These are phyloP conservation scores for Daedaleopsis nitida DNA, from an alignment of 768 basidiomycete species.

Conservation along the genomic window DNA sequence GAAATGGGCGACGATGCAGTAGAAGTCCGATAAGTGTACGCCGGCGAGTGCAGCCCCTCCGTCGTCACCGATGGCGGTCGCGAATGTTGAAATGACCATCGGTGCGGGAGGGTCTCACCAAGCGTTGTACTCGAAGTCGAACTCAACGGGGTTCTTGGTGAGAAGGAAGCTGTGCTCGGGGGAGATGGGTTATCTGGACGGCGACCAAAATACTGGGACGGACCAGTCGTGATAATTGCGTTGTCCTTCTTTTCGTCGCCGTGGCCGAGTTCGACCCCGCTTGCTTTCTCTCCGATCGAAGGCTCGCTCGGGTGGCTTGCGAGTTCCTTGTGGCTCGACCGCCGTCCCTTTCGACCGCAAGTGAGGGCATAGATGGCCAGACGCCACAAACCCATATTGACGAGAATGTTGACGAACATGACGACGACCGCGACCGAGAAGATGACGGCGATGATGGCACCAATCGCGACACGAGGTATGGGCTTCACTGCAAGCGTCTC, in stretches of 20 bases:
- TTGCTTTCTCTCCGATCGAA: slow-evolving; percentile 24
- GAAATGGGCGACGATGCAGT: slow-evolving; percentile 16
- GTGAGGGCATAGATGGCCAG: slow-evolving; percentile 19
- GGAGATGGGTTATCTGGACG: slow-evolving; percentile 31
- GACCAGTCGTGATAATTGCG: slow-evolving; percentile 16
- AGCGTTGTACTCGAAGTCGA: slow-evolving; percentile 27
- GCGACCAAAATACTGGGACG: slow-evolving; percentile 21
- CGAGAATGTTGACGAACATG: slow-evolving; percentile 59
- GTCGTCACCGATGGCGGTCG: slow-evolving; percentile 29
- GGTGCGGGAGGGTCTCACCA: slow-evolving; percentile 29
- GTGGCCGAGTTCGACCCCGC: background rate
- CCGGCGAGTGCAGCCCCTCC: slow-evolving; percentile 17
- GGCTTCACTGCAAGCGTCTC: slow-evolving; percentile 61
- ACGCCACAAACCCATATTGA: slow-evolving; percentile 29
- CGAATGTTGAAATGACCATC: slow-evolving; percentile 34
- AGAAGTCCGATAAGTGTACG: slow-evolving; percentile 16
- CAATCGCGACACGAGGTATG: slow-evolving; percentile 83
- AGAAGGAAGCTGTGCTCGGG: slow-evolving; percentile 20
- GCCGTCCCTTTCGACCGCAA: slow-evolving; percentile 15
- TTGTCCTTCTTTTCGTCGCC: slow-evolving; percentile 21
- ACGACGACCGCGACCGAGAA: slow-evolving; percentile 72
- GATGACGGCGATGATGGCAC: slow-evolving; percentile 70
- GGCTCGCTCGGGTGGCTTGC: slow-evolving; percentile 22
- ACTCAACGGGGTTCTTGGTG: slow-evolving; percentile 20
- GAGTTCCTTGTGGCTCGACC: slow-evolving; percentile 19